Evolutionary conservation across 2,329 filamentous ascomycete genomes (phyloP).

Genomic region (Balansia obtecta): DNA sequence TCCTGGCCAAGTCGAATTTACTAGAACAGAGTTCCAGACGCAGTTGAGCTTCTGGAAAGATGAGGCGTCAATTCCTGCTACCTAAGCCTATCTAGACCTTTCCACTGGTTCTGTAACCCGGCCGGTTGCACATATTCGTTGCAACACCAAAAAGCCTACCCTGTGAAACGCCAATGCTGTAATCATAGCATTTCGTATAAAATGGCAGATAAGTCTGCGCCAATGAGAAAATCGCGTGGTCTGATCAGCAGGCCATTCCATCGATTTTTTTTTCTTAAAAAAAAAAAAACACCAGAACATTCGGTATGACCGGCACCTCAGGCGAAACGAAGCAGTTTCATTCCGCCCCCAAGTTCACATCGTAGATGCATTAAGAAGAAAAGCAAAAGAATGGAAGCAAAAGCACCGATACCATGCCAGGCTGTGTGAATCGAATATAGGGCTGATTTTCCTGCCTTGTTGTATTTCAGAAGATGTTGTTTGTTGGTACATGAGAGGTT

Average conservation of each 20-base stretch:
- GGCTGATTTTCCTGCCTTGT: not conserved
- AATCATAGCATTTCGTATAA: slow-evolving; percentile 1
- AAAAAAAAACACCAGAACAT: no score
- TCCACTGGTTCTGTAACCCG: not conserved
- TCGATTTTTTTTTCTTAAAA: no score
- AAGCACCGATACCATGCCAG: not conserved
- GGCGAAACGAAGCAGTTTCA: no score
- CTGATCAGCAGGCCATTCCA: not conserved
- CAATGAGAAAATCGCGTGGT: not conserved
- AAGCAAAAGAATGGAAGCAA: not conserved
- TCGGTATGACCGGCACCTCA: no score
- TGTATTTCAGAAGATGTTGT: not conserved
- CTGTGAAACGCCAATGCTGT: not conserved
- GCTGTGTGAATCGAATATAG: not conserved
- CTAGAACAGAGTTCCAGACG: no score
- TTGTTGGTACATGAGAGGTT: no score
- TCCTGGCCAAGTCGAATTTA: no score
- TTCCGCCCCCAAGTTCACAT: no score
- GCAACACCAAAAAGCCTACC: not conserved
- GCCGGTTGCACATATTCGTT: not conserved
- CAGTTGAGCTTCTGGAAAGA: not conserved
- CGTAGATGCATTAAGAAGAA: no score
- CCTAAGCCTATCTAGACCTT: not conserved
- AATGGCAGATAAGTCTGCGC: not conserved
- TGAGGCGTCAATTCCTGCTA: not conserved